A percentile compares a stretch with the other conserved stretches of the same genome.
phyloP scores from a whole-genome alignment of 1,139 yeast genomes.

The Taphrina populina region DNA sequence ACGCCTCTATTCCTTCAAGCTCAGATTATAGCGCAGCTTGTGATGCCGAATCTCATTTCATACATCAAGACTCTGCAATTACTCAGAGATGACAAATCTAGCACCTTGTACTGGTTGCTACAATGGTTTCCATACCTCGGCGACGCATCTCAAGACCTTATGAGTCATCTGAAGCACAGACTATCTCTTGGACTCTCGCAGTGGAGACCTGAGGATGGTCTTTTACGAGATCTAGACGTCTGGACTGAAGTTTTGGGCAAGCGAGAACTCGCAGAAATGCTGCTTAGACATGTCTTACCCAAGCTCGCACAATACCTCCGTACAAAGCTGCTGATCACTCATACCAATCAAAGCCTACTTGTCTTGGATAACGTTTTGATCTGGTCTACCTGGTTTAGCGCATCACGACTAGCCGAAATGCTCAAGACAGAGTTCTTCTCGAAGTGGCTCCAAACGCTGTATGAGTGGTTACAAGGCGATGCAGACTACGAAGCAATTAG shows the following conservation, averaged over 20 bases:
- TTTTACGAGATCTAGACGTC: conserved; percentile 44
- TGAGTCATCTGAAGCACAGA: conserved; percentile 43
- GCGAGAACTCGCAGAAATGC: conserved; percentile 41
- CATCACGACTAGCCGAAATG: conserved; percentile 41
- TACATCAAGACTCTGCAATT: conserved; percentile 43
- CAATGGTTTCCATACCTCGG: conserved; percentile 51
- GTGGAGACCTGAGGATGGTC: conserved; percentile 45
- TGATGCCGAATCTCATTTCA: conserved; percentile 47
- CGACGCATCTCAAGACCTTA: conserved; percentile 41
- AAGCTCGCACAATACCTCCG: conserved; percentile 43
- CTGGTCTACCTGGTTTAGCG: conserved; percentile 43
- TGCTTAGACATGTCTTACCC: conserved; percentile 44
- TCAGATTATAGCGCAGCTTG: conserved; percentile 42
- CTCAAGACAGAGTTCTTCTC: conserved; percentile 45
- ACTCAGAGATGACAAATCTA: background rate
- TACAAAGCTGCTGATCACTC: conserved; percentile 42
- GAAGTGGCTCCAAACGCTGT: conserved; percentile 43
- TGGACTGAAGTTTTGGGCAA: conserved; percentile 49
- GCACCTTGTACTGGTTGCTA: conserved; percentile 46
- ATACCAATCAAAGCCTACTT: conserved; percentile 43
- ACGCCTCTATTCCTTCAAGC: conserved; percentile 46
- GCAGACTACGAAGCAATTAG: conserved; percentile 41
- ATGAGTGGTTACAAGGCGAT: conserved; percentile 43
- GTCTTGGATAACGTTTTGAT: conserved; percentile 40
- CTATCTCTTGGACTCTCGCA: conserved; percentile 44